phyloP scores from a whole-genome alignment of 2,329 filamentous ascomycete genomes.

The Fusarium verrucosum region DNA sequence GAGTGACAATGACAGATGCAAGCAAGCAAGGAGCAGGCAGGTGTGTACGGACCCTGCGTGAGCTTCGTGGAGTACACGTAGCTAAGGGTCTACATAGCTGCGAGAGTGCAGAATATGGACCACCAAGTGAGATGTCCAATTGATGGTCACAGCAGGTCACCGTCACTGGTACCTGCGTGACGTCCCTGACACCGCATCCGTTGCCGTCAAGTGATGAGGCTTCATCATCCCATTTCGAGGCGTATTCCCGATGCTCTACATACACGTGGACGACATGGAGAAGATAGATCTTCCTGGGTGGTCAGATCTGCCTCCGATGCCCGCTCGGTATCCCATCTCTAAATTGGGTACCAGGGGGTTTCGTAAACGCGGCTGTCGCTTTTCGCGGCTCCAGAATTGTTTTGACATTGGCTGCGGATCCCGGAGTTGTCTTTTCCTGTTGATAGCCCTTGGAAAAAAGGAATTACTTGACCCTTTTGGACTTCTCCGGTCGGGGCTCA shows the following conservation, averaged over 20 bases:
- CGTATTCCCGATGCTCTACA: not conserved
- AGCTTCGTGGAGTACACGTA: conserved; percentile 39
- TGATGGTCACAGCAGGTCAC: conserved; percentile 2
- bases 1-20: conserved; percentile 34
- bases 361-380: conserved; percentile 31
- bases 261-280: conserved; percentile 11
- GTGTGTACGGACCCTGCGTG: conserved; percentile 40
- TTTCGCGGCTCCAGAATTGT: conserved; percentile 37
- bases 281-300: conserved; percentile 5
- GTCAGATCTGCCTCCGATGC: conserved; percentile 24
- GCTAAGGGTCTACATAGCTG: conserved; percentile 22
- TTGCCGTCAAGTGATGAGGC: conserved; percentile 11
- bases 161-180: conserved; percentile 41
- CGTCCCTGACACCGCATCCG: conserved; percentile 38
- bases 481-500: conserved; percentile 6
- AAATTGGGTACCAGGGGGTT: not conserved
- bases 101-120: conserved; percentile 18
- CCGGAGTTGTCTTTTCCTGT: conserved; percentile 6
- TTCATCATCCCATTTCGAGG: conserved; percentile 1
- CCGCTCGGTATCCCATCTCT: conserved; percentile 18
- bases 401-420: conserved; percentile 7
- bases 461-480: conserved; percentile 1
- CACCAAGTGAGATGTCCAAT: conserved; percentile 25
- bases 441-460: not conserved
- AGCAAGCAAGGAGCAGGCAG: conserved; percentile 29